Evolutionary conservation across 2,329 filamentous ascomycete species (phyloP).

Genomic region (Phymatotrichopsis omnivora): DNA sequence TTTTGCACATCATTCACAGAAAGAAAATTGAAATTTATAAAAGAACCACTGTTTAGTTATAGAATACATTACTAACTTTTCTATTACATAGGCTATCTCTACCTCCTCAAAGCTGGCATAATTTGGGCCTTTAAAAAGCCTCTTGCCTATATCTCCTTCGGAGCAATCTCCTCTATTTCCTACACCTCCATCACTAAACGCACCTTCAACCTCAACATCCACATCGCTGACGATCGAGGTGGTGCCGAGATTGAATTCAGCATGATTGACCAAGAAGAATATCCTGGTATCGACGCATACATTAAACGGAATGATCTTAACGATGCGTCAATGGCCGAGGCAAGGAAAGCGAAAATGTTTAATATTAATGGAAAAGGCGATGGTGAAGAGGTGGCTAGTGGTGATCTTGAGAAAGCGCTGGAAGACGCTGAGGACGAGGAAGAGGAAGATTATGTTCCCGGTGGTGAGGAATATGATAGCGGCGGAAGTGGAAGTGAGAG

Average conservation of each 20-base stretch:
- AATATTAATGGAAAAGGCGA: slow-evolving; percentile 39
- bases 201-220: slow-evolving; percentile 58
- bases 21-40: neutral
- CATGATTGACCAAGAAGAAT: slow-evolving; percentile 62
- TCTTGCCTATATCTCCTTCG: slow-evolving; percentile 52
- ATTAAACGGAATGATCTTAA: slow-evolving; percentile 52
- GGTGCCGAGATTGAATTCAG: slow-evolving; percentile 53
- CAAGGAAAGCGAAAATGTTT: slow-evolving; percentile 53
- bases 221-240: slow-evolving; percentile 37
- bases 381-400: slow-evolving; percentile 38
- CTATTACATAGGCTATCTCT: slow-evolving; percentile 43
- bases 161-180: slow-evolving; percentile 51
- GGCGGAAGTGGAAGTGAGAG: slow-evolving; percentile 42
- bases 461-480: slow-evolving; percentile 50
- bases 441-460: slow-evolving; percentile 57
- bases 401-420: slow-evolving; percentile 44
- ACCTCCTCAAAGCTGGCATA: slow-evolving; percentile 57
- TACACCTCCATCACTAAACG: slow-evolving; percentile 58
- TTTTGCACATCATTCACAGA: too few relatives aligned
- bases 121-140: slow-evolving; percentile 64
- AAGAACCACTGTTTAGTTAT: neutral
- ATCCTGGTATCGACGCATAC: slow-evolving; percentile 53
- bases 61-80: slow-evolving; percentile 14
- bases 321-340: slow-evolving; percentile 59
- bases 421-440: slow-evolving; percentile 53